phyloP scores from a whole-genome alignment of 2,329 filamentous ascomycete species.

The Chrysoporthe austroafricana region DNA sequence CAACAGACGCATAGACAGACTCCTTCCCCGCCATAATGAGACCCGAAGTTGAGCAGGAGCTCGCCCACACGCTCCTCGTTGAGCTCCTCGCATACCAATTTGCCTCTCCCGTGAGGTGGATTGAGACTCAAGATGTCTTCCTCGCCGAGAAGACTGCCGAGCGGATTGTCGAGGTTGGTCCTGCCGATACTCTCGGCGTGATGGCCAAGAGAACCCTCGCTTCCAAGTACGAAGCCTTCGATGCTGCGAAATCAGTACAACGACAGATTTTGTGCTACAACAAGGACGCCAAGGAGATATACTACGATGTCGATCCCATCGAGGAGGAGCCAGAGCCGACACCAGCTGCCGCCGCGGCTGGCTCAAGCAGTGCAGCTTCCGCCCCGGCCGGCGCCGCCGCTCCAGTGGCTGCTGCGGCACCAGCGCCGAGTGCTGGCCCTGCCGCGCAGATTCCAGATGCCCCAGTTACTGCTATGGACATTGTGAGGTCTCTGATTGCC shows the following conservation, averaged over 20 bases:
- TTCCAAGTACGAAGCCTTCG: constrained; percentile 98
- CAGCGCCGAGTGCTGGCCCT: constrained; percentile 77
- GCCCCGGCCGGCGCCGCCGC: constrained; percentile 57
- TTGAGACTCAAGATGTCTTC: constrained; percentile 99
- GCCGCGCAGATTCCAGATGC: constrained; percentile 84
- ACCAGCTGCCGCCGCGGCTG: constrained; percentile 50
- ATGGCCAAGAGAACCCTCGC: constrained; percentile 97
- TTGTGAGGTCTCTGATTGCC: constrained; percentile 85
- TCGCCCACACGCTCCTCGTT: constrained; percentile 95
- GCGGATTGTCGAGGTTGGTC: constrained; percentile 96
- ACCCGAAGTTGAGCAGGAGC: constrained; percentile 98
- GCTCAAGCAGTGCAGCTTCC: constrained; percentile 57
- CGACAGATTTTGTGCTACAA: constrained; percentile 99
- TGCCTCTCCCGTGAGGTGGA: constrained; percentile 98
- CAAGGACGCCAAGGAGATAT: constrained; percentile 99
- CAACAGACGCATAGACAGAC: constrained; percentile 27
- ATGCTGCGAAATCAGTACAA: constrained; percentile 94
- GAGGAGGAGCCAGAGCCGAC: constrained; percentile 81
- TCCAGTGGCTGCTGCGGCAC: constrained; percentile 59
- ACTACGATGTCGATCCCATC: constrained; percentile 95
- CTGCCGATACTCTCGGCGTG: constrained; percentile 92
- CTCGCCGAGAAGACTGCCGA: constrained; percentile 94
- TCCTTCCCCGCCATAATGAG: constrained; percentile 68
- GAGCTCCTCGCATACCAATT: constrained; percentile 99
- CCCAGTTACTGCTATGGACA: constrained; percentile 86